Base-by-base conservation (phyloP, 331 rosid species). In the Rhamnella rubrinervis region DNA sequence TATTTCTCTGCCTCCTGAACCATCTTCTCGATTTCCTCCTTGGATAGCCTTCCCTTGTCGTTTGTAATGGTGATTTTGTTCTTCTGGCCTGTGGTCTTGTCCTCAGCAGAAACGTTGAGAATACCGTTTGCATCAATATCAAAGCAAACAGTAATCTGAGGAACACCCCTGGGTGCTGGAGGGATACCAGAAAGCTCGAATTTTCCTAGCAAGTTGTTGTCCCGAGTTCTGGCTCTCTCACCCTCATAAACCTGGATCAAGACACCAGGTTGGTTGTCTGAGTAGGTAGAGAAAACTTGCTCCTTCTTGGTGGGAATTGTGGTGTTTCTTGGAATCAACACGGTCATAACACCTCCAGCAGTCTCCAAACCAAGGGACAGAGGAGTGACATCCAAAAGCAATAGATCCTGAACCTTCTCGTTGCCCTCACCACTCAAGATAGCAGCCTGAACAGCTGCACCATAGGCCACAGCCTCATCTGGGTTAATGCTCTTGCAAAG, bases 1-100 rank as follows among this genome's bases (percentile, higher is more conserved):
- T 88, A 86, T 14, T 80, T 88, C 82, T 88, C 95, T 1, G 96
- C 96, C 64, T 87, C 96, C 50, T 87, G 87, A 37, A 90, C 96
- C 96, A 90, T 90, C 77, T 85, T 90, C 79, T 90, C 90, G 0
- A 90, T 87, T 12, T 90, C 95, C n/a, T 85, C 93, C 81, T 87
- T 90, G 0, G 96, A 90, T 51, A 90, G 55, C 37, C 95, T 90
- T 38, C 95, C 92, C 59, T 82, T 90, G 72, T 88, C 92, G 1
- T 87, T 90, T n/a, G 91, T 85, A 18, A 90, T 85, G 17, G 96
- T 90, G 40, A 90, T 90, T 78, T 85, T 90, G 77, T 87, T 90
- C 88, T 90, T 87, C 66, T 87, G 88, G 44, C 96, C 93, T 0
- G 91, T 90, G n/a, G 91, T 85, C 76, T 87, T 87, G 65, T 90